Base-by-base conservation (phyloP, 495 filamentous ascomycete species). In the Cercophora newfieldiana region DNA sequence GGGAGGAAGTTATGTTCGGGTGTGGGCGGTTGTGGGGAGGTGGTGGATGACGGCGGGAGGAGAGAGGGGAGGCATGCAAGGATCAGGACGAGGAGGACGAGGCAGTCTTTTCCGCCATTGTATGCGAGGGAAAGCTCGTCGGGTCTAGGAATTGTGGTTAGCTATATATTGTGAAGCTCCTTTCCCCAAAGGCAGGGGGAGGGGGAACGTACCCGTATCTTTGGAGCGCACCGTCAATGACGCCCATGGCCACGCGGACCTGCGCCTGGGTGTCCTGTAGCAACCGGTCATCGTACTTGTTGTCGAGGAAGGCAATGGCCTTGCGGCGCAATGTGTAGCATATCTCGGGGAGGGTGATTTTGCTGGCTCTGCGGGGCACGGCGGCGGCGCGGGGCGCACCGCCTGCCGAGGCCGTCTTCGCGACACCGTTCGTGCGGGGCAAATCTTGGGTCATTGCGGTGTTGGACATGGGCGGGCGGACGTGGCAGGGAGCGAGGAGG, bases 81-180 rank as follows among this genome's bases (percentile, higher is more conserved):
- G 77, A 94, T 92, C 64, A 97, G 82, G 69, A 98, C 81, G n/a
- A 98, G 83, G 10, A 97, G 87, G 63, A 97, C 91, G 25, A 97
- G 88, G 72, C 95, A 99, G 86, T 99, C 95, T 77, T 99, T 99
- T 51, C 95, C 95, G 79, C 95, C 95, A 69, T 99, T 99, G 75
- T 97, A 99, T 55, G 96, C 96, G 64, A 99, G 82, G 10, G 94
- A 93, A 54, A 98, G 82, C 68, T 96, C 84, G 55, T 89, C 81
- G 61, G 90, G 86, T 58, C 91, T 93, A 66, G 58, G 26, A 31
- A 51, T 53, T 66, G 55, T 57, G 16, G 53, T 59, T 44, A 66
- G 66, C 51, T 61, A 29, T 18, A 16, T 21, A n/a, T 21, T 26
- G 1, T 60, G 21, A 22, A 19, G n/a, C 18, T 3, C 26, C 24